Percentiles rank a stretch among this genome's conserved stretches.
Evolutionary conservation across 257 asterid genomes (phyloP).

Genomic region (Penstemon davidsonii): DNA sequence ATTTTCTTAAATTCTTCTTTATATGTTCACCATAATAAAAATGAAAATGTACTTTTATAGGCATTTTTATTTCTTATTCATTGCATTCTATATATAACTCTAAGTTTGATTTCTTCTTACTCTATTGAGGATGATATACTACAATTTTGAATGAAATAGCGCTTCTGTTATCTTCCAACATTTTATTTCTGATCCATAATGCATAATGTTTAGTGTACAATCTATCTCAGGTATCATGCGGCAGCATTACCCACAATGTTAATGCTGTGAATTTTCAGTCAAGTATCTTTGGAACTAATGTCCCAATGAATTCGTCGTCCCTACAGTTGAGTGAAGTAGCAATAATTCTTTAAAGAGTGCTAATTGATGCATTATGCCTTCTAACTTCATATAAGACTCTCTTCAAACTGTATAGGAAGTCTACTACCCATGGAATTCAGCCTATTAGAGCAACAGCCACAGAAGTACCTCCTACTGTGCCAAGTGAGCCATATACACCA

Average conservation of each 20-base stretch:
- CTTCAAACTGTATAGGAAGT: slow-evolving; percentile 38
- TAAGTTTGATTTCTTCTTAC: too few relatives aligned
- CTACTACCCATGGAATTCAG: slow-evolving; percentile 36
- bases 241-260: slow-evolving; percentile 25
- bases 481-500: slow-evolving; percentile 43
- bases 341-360: background rate
- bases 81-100: too few relatives aligned
- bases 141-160: too few relatives aligned
- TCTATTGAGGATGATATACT: too few relatives aligned
- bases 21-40: too few relatives aligned
- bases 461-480: slow-evolving; percentile 65
- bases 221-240: slow-evolving; percentile 44
- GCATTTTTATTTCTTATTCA: too few relatives aligned
- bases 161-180: too few relatives aligned
- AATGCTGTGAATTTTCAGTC: slow-evolving; percentile 60
- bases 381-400: background rate
- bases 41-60: too few relatives aligned
- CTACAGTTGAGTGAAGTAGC: slow-evolving; percentile 56
- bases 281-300: slow-evolving; percentile 50
- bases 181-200: background rate
- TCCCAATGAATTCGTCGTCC: slow-evolving; percentile 42
- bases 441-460: slow-evolving; percentile 83
- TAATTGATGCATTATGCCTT: background rate
- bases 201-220: background rate
- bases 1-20: too few relatives aligned